Conservation (phyloP, 306 rosid species). For the Castanea crenata region DNA sequence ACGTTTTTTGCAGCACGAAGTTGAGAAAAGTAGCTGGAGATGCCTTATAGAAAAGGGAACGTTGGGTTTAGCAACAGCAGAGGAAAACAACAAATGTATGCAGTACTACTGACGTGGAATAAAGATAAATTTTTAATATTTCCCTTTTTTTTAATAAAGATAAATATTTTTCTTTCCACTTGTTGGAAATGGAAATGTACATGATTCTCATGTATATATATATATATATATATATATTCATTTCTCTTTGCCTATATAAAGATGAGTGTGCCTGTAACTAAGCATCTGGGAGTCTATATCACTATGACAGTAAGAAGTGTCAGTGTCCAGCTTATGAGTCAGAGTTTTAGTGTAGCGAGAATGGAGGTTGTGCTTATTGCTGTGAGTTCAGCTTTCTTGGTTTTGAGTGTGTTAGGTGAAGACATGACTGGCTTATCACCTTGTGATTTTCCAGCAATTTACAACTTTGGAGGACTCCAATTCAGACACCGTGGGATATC, state of each 20-base stretch:
- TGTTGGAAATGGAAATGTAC: background rate
- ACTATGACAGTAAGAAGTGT: background rate
- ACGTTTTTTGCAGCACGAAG: background rate
- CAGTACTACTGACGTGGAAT: no score
- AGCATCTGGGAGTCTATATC: background rate
- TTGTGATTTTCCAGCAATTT: constrained; percentile 58
- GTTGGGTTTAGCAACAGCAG: background rate
- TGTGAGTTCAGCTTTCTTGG: constrained; percentile 18
- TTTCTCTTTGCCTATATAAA: background rate
- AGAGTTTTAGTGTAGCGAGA: background rate
- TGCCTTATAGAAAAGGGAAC: background rate
- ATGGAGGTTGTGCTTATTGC: constrained; percentile 25
- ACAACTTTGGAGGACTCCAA: constrained; percentile 80
- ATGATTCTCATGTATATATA: background rate
- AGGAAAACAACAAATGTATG: background rate
- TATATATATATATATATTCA: background rate
- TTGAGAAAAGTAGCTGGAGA: background rate
- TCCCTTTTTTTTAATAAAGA: no score
- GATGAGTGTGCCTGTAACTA: background rate
- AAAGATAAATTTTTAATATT: background rate
- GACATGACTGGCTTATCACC: background rate
- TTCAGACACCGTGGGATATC: constrained; percentile 67
- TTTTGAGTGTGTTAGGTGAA: constrained; percentile 27
- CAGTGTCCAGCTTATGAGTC: background rate
- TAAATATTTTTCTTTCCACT: background rate